Conservation (phyloP, 192 early-diverging fungal genomes). For the Geranomyces variabilis region DNA sequence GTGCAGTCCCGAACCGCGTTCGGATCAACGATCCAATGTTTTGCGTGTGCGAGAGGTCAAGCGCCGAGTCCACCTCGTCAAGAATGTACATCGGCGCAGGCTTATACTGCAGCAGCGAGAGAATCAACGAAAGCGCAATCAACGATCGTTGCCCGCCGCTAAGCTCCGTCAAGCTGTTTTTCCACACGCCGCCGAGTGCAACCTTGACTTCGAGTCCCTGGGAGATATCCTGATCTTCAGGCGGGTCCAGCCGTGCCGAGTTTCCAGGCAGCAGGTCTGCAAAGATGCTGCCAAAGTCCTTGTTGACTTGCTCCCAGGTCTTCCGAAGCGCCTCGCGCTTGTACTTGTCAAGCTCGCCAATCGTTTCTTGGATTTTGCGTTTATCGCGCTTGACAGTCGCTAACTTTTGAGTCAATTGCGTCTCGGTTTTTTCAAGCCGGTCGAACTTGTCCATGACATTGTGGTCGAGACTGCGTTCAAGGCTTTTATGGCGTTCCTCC, state of each 20-base stretch:
- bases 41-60: slow-evolving; percentile 97
- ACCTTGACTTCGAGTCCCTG: slow-evolving; percentile 95
- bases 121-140: slow-evolving; percentile 93
- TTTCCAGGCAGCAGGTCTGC: slow-evolving; percentile 92
- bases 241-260: slow-evolving; percentile 82
- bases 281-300: slow-evolving; percentile 97
- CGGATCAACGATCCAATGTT: slow-evolving; percentile 95
- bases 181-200: slow-evolving; percentile 95
- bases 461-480: slow-evolving; percentile 86
- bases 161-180: slow-evolving; percentile 91
- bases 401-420: slow-evolving; percentile 80
- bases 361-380: slow-evolving; percentile 93
- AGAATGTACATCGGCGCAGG: slow-evolving; percentile 99
- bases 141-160: slow-evolving; percentile 97
- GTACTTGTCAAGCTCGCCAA: slow-evolving; percentile 83
- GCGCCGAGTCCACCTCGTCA: slow-evolving; percentile 98
- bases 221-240: slow-evolving; percentile 76
- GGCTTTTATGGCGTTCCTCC: slow-evolving; percentile 72
- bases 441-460: slow-evolving; percentile 97
- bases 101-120: slow-evolving; percentile 96
- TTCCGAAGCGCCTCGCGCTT: slow-evolving; percentile 86
- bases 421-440: slow-evolving; percentile 90
- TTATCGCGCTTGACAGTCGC: slow-evolving; percentile 90
- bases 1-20: slow-evolving; percentile 91
- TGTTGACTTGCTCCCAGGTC: slow-evolving; percentile 91